Base-by-base conservation (phyloP, 2,329 filamentous ascomycete genomes). In the Talaromyces atroroseus region DNA sequence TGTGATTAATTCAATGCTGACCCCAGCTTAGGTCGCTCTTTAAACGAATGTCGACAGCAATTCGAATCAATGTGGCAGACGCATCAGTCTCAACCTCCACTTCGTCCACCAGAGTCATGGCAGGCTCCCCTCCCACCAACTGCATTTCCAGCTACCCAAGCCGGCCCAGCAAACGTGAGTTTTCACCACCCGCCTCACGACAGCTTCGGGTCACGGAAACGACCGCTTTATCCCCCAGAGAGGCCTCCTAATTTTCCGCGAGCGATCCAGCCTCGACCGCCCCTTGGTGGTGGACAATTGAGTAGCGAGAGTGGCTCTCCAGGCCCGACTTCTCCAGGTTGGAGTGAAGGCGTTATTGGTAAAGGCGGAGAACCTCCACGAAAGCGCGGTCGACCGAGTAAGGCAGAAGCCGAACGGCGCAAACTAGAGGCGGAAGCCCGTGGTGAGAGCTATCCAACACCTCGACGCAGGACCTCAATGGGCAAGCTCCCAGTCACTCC, bases 371-470 rank as follows among this genome's bases (percentile, higher is more conserved):
- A 74, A 50, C 70, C 68, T 34, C 71, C 67, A 54, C 66, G 71
- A 46, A 75, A 75, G 69, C 66, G 74, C 54, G 73, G 73, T n/a
- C 70, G 73, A 16, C 73, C 73, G 57, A 76, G 66, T 59, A 76
- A 76, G 64, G 66, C 65, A 34, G 73, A 76, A 58, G 65, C 68
- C 3, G 72, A 74, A 58, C 67, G 71, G 49, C 72, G 72, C 34
- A 72, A 65, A 58, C 64, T 66, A 23, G 66, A 64, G 46, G 71
- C 72, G 40, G 70, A 74, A 60, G 68, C 71, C 36, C 69, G 67
- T 32, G 72, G 72, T 16, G 71, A 74, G 60, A 62, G 63, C 16
- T 75, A 74, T 58, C 71, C 71, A n/a, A 65, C 69, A 14, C 52
- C 52, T n/a, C 64, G 69, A 10, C 64, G 69, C 32, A 60, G 68